Percentiles rank a stretch among this genome's conserved stretches.
These are phyloP conservation scores for Bathelium albidoporum DNA, from an alignment of 495 filamentous ascomycete genomes.

Conservation along the genomic window DNA sequence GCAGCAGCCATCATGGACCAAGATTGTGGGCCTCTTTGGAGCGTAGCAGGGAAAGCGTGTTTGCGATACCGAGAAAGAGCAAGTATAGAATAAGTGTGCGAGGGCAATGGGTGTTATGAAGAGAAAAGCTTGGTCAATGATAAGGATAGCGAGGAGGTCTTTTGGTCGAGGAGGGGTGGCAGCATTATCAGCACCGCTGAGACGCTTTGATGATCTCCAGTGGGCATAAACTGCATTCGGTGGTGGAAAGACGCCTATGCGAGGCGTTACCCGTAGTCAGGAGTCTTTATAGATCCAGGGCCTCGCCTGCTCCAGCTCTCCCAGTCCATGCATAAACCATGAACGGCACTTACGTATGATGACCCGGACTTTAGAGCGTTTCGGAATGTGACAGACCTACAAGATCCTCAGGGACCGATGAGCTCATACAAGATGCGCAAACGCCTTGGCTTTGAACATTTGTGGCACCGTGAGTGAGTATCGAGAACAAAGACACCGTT, in stretches of 20 bases:
- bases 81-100: not conserved
- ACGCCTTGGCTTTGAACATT: not conserved
- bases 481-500: not conserved
- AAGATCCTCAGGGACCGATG: not conserved
- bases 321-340: not conserved
- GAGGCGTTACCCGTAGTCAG: not conserved
- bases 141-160: not conserved
- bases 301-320: not conserved
- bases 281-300: not conserved
- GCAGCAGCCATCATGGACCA: constrained; percentile 12
- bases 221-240: not conserved
- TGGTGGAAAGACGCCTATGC: not conserved
- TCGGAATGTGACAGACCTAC: not conserved
- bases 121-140: not conserved
- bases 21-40: not conserved
- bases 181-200: not conserved
- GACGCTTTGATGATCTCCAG: not conserved
- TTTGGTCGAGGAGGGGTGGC: not conserved
- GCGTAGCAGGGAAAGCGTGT: not conserved
- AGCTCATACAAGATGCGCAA: not conserved
- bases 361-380: not conserved
- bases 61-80: not conserved
- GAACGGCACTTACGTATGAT: not conserved
- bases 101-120: not conserved
- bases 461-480: not conserved